A percentile compares a stretch with the other conserved stretches of the same genome.
These are phyloP conservation scores for Taphrina populina DNA, from an alignment of 1,139 yeast genomes.

Conservation along the genomic window DNA sequence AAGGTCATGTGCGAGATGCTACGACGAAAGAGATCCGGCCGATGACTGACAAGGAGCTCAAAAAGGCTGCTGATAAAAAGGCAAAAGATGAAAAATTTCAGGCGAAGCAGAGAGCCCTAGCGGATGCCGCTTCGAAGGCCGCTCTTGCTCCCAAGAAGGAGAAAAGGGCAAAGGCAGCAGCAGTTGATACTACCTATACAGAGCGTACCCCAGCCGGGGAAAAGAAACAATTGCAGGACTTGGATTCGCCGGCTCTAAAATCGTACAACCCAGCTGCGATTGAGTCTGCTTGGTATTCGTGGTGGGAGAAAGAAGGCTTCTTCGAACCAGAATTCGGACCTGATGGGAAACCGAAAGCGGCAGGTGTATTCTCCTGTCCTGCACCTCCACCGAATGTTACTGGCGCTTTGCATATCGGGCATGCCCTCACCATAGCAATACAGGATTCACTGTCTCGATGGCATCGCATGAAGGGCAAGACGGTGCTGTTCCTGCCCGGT, in stretches of 20 bases:
- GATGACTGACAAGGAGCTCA: slow-evolving; percentile 48
- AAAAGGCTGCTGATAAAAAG: slow-evolving; percentile 93
- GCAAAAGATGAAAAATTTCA: slow-evolving; percentile 92
- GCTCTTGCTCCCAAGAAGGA: slow-evolving; percentile 48
- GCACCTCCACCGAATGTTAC: slow-evolving; percentile 99
- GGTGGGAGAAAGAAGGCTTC: slow-evolving; percentile 91
- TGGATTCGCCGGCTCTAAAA: slow-evolving; percentile 90
- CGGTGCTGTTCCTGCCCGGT: slow-evolving; percentile 90
- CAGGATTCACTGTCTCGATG: slow-evolving; percentile 91
- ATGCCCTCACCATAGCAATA: slow-evolving; percentile 90
- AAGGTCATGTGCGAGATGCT: slow-evolving; percentile 29
- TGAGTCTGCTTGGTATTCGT: slow-evolving; percentile 94
- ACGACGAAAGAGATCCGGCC: slow-evolving; percentile 29
- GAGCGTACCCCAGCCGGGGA: slow-evolving; percentile 86
- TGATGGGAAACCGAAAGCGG: slow-evolving; percentile 73
- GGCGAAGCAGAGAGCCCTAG: slow-evolving; percentile 86
- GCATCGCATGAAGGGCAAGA: slow-evolving; percentile 96
- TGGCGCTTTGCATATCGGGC: slow-evolving; percentile 98
- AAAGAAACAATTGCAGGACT: slow-evolving; percentile 75
- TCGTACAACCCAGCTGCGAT: slow-evolving; percentile 91
- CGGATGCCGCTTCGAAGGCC: slow-evolving; percentile 49
- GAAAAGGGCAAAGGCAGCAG: slow-evolving; percentile 73
- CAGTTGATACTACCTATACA: slow-evolving; percentile 53
- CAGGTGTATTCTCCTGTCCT: slow-evolving; percentile 84
- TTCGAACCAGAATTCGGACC: slow-evolving; percentile 81